Conservation (phyloP, 768 basidiomycete genomes). For the Lactifluus subvellereus region DNA sequence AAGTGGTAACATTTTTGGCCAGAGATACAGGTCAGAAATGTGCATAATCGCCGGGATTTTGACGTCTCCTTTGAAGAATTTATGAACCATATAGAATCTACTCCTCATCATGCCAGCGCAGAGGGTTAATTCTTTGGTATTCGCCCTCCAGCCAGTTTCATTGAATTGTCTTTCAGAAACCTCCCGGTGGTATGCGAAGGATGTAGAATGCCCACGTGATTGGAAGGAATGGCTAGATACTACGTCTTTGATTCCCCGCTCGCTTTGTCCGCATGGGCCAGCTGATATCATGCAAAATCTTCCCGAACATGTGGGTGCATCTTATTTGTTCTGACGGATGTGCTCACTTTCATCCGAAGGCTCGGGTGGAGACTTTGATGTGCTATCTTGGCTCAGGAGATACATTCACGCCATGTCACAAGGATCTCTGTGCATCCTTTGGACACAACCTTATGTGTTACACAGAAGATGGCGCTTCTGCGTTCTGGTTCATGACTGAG, state of each 20-base stretch:
- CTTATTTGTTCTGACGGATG: slow-evolving; percentile 9
- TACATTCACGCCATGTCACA: slow-evolving; percentile 81
- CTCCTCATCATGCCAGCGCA: not conserved
- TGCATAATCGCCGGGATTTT: slow-evolving; percentile 52
- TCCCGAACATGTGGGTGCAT: slow-evolving; percentile 42
- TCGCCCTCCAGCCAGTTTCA: not conserved
- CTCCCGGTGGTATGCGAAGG: slow-evolving; percentile 72
- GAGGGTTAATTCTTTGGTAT: slow-evolving; percentile 11
- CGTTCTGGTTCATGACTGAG: slow-evolving; percentile 85
- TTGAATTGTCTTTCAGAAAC: slow-evolving; percentile 37
- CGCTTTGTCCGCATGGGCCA: slow-evolving; percentile 45
- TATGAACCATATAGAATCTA: slow-evolving; percentile 29
- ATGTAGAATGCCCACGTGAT: slow-evolving; percentile 56
- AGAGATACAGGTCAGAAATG: slow-evolving; percentile 61
- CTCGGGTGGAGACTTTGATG: slow-evolving; percentile 70
- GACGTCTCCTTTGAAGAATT: slow-evolving; percentile 49
- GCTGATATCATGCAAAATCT: slow-evolving; percentile 56
- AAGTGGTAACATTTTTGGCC: not conserved
- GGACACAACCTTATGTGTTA: slow-evolving; percentile 88
- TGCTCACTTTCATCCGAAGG: not conserved
- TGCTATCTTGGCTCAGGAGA: slow-evolving; percentile 79
- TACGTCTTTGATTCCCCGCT: slow-evolving; percentile 43
- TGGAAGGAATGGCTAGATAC: slow-evolving; percentile 61
- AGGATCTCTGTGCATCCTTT: slow-evolving; percentile 77
- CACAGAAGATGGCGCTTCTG: slow-evolving; percentile 62